Evolutionary conservation across 2,329 filamentous ascomycete genomes (phyloP).

Genomic region (Akanthomyces lecanii): DNA sequence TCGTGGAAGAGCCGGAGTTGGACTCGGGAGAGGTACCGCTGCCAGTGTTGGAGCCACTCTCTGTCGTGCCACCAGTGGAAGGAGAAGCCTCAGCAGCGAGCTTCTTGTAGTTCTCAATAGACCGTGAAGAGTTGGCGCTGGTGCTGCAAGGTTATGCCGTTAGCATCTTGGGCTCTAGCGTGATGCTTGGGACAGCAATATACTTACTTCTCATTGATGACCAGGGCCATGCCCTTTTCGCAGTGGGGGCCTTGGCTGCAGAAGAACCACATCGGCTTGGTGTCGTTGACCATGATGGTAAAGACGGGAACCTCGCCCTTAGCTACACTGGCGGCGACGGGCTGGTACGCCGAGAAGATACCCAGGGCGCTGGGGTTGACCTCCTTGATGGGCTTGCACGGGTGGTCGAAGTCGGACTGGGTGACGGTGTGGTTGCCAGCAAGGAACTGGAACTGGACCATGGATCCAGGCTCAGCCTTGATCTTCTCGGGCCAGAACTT

Average conservation of each 20-base stretch:
- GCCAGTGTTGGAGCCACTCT: conserved; percentile 20
- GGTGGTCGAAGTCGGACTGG: conserved; percentile 69
- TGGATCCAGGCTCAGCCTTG: conserved; percentile 56
- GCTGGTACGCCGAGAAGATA: conserved; percentile 66
- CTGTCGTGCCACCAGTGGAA: conserved; percentile 18
- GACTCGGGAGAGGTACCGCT: conserved; percentile 21
- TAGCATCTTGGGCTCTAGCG: conserved; percentile 9
- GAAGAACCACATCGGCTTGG: conserved; percentile 73
- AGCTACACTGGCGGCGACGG: conserved; percentile 49
- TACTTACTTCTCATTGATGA: conserved; percentile 69
- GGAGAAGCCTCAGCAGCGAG: conserved; percentile 29
- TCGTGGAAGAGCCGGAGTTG: conserved; percentile 13
- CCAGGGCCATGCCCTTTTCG: conserved; percentile 69
- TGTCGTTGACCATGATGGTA: conserved; percentile 65
- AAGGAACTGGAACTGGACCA: conserved; percentile 65
- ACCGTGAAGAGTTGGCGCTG: conserved; percentile 47
- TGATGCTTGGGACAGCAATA: background rate
- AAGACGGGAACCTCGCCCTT: conserved; percentile 59
- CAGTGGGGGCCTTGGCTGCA: conserved; percentile 73
- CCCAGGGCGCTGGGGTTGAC: conserved; percentile 50
- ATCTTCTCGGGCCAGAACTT: conserved; percentile 64
- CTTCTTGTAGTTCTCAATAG: conserved; percentile 46
- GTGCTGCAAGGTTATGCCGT: conserved; percentile 31
- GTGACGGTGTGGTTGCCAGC: conserved; percentile 73
- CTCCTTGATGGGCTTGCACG: conserved; percentile 59